Evolutionary conservation across 495 filamentous ascomycete genomes (phyloP).

Genomic region (Hypoxylon perforatum): DNA sequence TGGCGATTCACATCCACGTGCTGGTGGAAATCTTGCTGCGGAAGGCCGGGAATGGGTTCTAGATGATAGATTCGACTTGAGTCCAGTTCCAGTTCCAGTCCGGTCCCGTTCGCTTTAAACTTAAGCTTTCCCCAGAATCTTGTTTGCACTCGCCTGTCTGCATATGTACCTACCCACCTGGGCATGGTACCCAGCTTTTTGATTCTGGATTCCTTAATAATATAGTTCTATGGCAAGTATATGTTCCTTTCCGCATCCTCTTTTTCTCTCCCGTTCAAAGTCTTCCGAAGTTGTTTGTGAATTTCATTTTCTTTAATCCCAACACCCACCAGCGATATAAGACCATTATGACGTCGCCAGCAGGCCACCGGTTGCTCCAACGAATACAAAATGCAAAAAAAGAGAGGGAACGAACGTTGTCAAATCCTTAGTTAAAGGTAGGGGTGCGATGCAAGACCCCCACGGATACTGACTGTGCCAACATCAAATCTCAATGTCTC

Average conservation of each 20-base stretch:
- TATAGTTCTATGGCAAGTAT: constrained; percentile 3
- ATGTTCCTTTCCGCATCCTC: constrained; percentile 2
- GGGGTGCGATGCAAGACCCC: constrained; percentile 1
- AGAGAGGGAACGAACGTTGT: constrained; percentile 1
- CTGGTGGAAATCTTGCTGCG: constrained; percentile 1
- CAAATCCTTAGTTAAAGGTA: constrained; percentile 4
- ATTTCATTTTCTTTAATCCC: neutral
- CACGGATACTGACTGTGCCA: too few species aligned
- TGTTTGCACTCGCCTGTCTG: constrained; percentile 20
- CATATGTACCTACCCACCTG: constrained; percentile 14
- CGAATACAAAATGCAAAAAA: constrained; percentile 5
- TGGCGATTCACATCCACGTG: neutral
- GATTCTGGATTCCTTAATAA: neutral
- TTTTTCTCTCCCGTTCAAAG: constrained; percentile 5
- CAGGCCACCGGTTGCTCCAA: constrained; percentile 2
- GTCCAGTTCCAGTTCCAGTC: constrained; percentile 17
- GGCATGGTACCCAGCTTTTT: constrained; percentile 10
- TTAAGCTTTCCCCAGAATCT: constrained; percentile 23
- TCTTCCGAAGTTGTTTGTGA: neutral
- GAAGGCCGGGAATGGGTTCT: constrained; percentile 16
- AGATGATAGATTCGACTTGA: neutral
- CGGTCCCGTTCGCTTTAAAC: constrained; percentile 7
- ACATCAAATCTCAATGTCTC: neutral
- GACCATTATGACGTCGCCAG: constrained; percentile 25
- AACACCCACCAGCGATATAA: constrained; percentile 4